Evolutionary conservation across 148 eudicot genomes (phyloP).

Genomic region (Nyssa sinensis): DNA sequence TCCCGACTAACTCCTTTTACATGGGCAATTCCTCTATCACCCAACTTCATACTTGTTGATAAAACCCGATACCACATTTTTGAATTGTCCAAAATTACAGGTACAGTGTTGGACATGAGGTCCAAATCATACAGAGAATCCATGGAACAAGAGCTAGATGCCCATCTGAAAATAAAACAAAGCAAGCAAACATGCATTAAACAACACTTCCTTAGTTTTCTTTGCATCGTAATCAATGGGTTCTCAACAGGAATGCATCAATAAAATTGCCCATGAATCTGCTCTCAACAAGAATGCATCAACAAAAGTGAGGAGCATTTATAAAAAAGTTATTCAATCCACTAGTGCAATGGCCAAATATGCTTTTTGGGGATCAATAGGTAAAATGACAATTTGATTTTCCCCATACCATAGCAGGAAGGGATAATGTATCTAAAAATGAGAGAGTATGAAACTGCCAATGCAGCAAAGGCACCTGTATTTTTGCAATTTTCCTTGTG

Average conservation of each 20-base stretch:
- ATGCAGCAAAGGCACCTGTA: background rate
- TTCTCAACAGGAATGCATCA: too few relatives aligned
- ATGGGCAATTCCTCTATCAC: constrained; percentile 74
- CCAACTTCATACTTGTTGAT: constrained; percentile 80
- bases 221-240: background rate
- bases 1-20: constrained; percentile 60
- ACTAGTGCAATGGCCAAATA: too few relatives aligned
- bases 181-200: constrained; percentile 20
- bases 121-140: constrained; percentile 89
- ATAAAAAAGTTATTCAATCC: too few relatives aligned
- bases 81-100: constrained; percentile 88
- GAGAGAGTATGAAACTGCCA: too few relatives aligned
- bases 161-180: constrained; percentile 60
- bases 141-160: constrained; percentile 73
- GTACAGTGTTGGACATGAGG: constrained; percentile 68
- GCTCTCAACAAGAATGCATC: too few relatives aligned
- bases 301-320: too few relatives aligned
- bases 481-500: too few relatives aligned
- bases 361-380: too few relatives aligned
- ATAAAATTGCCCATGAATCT: too few relatives aligned
- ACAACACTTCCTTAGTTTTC: background rate
- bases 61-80: constrained; percentile 70
- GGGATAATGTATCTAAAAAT: too few relatives aligned
- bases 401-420: too few relatives aligned
- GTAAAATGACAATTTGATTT: too few relatives aligned